These are phyloP conservation scores for Monosporascus sp. DNA, from an alignment of 2,329 filamentous ascomycete species.

Conservation along the genomic window DNA sequence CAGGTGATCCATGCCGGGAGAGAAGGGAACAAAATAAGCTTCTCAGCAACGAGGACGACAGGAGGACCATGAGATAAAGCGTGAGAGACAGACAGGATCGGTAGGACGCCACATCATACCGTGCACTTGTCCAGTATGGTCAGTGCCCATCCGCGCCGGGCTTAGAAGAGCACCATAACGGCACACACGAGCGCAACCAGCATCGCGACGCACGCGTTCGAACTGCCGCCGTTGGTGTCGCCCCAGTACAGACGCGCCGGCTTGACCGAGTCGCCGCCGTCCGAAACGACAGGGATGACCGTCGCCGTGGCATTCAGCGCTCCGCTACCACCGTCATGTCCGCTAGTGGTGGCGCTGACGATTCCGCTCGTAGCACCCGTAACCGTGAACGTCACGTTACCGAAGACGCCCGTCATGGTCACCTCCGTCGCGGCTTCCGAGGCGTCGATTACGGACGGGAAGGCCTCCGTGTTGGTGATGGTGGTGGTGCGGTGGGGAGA, in stretches of 20 bases:
- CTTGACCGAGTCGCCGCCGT: neutral
- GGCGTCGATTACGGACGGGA: no score
- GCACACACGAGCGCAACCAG: neutral
- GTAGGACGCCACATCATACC: no score
- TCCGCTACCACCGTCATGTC: neutral
- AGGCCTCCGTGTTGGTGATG: no score
- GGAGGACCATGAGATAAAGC: no score
- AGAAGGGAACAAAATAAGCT: no score
- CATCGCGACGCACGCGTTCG: conserved; percentile 5
- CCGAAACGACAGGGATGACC: neutral
- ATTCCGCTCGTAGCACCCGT: neutral
- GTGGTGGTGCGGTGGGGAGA: no score
- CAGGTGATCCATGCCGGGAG: no score
- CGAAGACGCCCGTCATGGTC: no score
- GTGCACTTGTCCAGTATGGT: no score
- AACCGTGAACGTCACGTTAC: neutral
- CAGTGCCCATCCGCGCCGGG: neutral
- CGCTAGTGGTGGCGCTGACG: neutral
- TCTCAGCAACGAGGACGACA: no score
- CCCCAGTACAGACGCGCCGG: conserved; percentile 2
- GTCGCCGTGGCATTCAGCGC: neutral
- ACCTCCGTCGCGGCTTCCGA: no score
- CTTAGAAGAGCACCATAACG: neutral
- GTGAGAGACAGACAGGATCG: no score
- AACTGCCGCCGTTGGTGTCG: conserved; percentile 1